These are phyloP conservation scores for Schwanniomyces occidentalis DNA, from an alignment of 805 yeast genomes.

Conservation along the genomic window DNA sequence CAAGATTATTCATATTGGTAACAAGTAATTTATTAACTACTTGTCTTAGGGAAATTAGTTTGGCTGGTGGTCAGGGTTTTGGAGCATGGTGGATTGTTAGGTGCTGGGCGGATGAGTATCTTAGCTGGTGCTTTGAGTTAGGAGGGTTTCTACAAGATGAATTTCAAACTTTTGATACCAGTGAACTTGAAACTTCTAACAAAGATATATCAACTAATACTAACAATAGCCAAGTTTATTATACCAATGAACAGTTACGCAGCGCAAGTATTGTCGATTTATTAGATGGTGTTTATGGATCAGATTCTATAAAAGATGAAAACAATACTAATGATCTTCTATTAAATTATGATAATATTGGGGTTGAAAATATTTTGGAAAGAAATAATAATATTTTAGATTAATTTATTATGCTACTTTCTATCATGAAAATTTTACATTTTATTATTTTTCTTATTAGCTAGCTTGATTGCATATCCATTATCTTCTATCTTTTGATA, in stretches of 20 bases:
- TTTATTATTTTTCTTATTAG: no score
- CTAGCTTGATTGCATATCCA: no score
- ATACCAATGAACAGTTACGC: no score
- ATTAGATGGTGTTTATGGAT: constrained; percentile 17
- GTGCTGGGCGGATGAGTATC: constrained; percentile 76
- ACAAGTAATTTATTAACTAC: constrained; percentile 56
- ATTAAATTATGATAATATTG: constrained; percentile 13
- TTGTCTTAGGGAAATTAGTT: constrained; percentile 61
- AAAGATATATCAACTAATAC: constrained; percentile 1
- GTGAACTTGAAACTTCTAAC: constrained; percentile 1
- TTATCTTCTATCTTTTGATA: no score
- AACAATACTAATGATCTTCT: constrained; percentile 5
- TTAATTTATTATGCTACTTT: no score
- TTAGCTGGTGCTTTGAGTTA: constrained; percentile 64
- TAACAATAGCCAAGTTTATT: no score
- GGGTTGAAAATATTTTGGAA: constrained; percentile 13
- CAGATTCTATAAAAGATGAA: constrained; percentile 6
- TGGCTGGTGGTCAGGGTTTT: constrained; percentile 58
- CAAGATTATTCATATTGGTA: constrained; percentile 56
- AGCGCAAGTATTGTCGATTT: constrained; percentile 12
- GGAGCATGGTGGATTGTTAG: constrained; percentile 76
- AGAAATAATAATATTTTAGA: constrained; percentile 8
- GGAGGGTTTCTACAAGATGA: constrained; percentile 51
- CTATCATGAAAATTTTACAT: no score
- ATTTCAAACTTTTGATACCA: constrained; percentile 11